Conservation (phyloP, 768 basidiomycete species). For the Amyloporia xantha region DNA sequence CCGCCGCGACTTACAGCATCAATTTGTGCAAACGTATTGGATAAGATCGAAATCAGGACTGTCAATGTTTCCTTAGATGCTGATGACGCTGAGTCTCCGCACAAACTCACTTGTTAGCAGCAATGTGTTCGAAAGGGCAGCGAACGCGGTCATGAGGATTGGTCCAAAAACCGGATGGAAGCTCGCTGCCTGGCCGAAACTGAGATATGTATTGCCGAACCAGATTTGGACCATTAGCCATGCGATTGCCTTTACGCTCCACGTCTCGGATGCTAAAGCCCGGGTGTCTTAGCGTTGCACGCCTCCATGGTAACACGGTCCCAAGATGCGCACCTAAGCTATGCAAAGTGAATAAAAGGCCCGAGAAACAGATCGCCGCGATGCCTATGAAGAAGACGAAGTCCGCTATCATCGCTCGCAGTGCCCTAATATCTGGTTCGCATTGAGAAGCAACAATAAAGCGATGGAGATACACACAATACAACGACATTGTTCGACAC, state of each 20-base stretch:
- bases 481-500: constrained; percentile 75
- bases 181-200: constrained; percentile 34
- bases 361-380: constrained; percentile 76
- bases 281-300: no score
- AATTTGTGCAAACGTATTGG: constrained; percentile 80
- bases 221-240: constrained; percentile 87
- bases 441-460: constrained; percentile 8
- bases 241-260: constrained; percentile 48
- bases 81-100: no score
- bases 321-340: constrained; percentile 34
- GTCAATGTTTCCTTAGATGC: no score
- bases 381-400: constrained; percentile 76
- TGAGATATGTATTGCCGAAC: constrained; percentile 73
- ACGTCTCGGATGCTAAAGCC: constrained; percentile 26
- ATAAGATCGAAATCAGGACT: constrained; percentile 83
- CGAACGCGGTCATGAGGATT: constrained; percentile 73
- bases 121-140: constrained; percentile 72
- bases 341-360: constrained; percentile 53
- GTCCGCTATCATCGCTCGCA: constrained; percentile 77
- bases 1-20: constrained; percentile 50
- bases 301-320: no score
- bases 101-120: constrained; percentile 75
- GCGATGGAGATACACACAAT: constrained; percentile 30
- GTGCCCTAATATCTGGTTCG: constrained; percentile 39
- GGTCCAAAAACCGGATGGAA: constrained; percentile 63